Evolutionary conservation across 345 rosid genomes (phyloP).

Genomic region (Carallia pectinifolia): DNA sequence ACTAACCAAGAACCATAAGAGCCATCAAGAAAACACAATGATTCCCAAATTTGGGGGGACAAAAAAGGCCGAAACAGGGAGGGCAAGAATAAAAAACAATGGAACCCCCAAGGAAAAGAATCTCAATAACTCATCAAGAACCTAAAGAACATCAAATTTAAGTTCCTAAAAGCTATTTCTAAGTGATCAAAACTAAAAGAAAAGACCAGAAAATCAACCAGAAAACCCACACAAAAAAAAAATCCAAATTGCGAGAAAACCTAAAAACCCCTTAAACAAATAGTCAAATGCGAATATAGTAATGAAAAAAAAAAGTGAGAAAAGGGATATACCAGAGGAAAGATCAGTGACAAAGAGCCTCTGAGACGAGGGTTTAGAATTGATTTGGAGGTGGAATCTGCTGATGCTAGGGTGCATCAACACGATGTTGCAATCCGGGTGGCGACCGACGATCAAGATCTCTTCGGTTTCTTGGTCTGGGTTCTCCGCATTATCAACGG

Average conservation of each 20-base stretch:
- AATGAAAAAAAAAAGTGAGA: neutral
- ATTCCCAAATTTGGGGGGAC: neutral
- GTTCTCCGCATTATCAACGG: conserved; percentile 12
- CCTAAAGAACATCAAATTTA: neutral
- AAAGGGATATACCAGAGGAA: conserved; percentile 51
- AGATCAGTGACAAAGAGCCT: conserved; percentile 72
- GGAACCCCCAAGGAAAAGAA: neutral
- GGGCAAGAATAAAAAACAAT: neutral
- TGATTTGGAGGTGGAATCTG: conserved; percentile 80
- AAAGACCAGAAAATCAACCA: too few relatives aligned
- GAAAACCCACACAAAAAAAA: too few relatives aligned
- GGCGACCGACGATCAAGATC: conserved; percentile 68
- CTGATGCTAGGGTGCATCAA: conserved; percentile 90
- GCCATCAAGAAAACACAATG: conserved; percentile 11
- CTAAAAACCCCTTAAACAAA: neutral
- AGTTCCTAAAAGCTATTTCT: too few relatives aligned
- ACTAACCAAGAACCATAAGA: conserved; percentile 38
- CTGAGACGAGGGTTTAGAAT: conserved; percentile 45
- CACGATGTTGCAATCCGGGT: conserved; percentile 76
- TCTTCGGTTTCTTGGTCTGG: conserved; percentile 42
- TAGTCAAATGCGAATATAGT: too few relatives aligned
- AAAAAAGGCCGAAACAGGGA: neutral
- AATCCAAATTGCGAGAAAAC: neutral
- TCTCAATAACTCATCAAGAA: neutral
- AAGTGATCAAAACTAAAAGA: too few relatives aligned